Evolutionary conservation across 805 yeast species (phyloP).

Genomic region (Trichomonascus vanleenenianus): DNA sequence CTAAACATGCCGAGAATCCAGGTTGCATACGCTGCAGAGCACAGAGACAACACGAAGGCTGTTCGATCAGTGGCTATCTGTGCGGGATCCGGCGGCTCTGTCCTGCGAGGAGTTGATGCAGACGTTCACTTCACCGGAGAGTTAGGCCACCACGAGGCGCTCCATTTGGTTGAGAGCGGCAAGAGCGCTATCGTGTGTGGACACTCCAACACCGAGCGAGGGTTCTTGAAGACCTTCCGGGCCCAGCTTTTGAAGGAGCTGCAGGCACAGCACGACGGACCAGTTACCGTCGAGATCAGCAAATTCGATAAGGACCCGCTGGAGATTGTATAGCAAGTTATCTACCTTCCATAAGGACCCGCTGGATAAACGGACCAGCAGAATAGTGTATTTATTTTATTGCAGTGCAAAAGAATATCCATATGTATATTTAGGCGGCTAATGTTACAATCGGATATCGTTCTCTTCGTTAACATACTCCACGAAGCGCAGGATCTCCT

Average conservation of each 20-base stretch:
- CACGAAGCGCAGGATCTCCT: too few relatives aligned
- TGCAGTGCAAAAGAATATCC: too few relatives aligned
- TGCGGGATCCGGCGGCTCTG: conserved; percentile 90
- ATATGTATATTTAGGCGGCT: background rate
- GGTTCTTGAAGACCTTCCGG: conserved; percentile 53
- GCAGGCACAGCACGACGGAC: conserved; percentile 22
- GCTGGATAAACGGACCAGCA: background rate
- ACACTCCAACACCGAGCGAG: conserved; percentile 90
- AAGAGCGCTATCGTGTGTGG: conserved; percentile 69
- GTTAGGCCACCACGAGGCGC: conserved; percentile 85
- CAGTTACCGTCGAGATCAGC: conserved; percentile 43
- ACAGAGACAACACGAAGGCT: conserved; percentile 19
- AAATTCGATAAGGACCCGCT: conserved; percentile 60
- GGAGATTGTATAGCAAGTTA: conserved; percentile 24
- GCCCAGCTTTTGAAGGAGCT: conserved; percentile 41
- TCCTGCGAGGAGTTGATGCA: conserved; percentile 46
- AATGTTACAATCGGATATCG: too few relatives aligned
- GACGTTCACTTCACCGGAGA: conserved; percentile 90
- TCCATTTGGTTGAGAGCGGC: conserved; percentile 64
- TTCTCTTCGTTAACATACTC: too few relatives aligned
- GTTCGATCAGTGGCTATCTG: conserved; percentile 64
- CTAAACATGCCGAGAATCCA: conserved; percentile 53
- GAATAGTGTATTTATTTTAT: background rate
- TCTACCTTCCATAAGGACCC: background rate
- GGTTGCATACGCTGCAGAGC: conserved; percentile 40